Conservation (phyloP, 305 asterid species). For the Fraxinus ornus region DNA sequence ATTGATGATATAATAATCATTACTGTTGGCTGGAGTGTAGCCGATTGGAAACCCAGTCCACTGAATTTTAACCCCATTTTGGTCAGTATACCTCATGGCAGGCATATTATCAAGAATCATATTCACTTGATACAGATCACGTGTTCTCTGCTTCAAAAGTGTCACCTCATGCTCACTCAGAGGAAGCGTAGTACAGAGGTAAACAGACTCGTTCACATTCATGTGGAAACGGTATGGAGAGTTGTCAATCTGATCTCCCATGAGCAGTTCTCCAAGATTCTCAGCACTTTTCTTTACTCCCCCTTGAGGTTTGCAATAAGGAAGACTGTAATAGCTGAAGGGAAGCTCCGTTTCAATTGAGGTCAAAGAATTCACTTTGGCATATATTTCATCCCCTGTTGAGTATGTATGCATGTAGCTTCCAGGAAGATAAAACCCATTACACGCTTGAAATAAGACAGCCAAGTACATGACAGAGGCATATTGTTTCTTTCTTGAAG, state of each 20-base stretch:
- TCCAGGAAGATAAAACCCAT: constrained; percentile 85
- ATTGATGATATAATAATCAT: constrained; percentile 69
- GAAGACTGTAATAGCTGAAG: constrained; percentile 76
- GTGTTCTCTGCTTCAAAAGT: constrained; percentile 79
- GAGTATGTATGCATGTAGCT: constrained; percentile 78
- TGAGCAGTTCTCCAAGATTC: constrained; percentile 81
- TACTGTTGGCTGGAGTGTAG: constrained; percentile 55
- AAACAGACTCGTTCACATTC: constrained; percentile 65
- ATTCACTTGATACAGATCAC: constrained; percentile 80
- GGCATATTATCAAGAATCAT: constrained; percentile 83
- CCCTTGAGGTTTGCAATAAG: constrained; percentile 63
- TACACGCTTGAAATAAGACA: constrained; percentile 43
- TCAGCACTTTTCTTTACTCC: constrained; percentile 84
- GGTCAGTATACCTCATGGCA: constrained; percentile 69
- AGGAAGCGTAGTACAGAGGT: constrained; percentile 62
- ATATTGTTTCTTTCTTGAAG: constrained; percentile 47
- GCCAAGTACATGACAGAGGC: constrained; percentile 39
- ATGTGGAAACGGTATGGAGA: constrained; percentile 76
- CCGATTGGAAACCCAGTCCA: constrained; percentile 94
- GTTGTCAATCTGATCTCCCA: constrained; percentile 89
- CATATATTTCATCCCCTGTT: constrained; percentile 42
- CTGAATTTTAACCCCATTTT: constrained; percentile 64
- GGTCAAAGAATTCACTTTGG: constrained; percentile 81
- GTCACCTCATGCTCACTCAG: constrained; percentile 65
- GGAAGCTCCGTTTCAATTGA: constrained; percentile 91